Evolutionary conservation across 163 green algal species (phyloP), one percentile per base, ranked within the genome.

Genomic region (Scenedesmus sp.): DNA sequence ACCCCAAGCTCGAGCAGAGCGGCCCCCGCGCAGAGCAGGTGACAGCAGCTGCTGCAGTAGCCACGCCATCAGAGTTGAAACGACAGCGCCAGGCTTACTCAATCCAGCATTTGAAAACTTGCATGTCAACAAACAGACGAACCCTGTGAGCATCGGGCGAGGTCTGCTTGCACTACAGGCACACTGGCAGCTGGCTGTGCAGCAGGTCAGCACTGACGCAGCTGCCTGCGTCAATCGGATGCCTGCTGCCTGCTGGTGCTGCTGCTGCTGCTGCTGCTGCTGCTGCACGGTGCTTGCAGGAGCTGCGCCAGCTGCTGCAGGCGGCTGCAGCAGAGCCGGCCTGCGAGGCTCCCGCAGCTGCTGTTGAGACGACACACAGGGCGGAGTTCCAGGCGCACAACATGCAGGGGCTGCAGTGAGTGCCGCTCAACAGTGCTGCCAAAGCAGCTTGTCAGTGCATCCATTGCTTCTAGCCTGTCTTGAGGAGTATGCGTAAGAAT

Each of bases 331-430:
- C 55, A 34, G 23, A 91, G 56, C 16, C 55, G 6, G 83, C n/a
- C 3, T 15, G 67, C 57, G 86, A 13, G 26, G 57, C 59, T 18
- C 9, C 55, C 57, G 73, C 76, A 82, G 70, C 88, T 66, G 87
- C 23, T 20, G 59, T 82, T 52, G 73, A 86, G 88, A 91, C 76
- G 55, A 91, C 88, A 55, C 59, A 85, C 20, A 56, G 16, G n/a
- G 88, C 88, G 26, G 60, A 85, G 20, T 91, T 81, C 57, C 76
- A 87, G 23, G 8, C 74, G 56, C 74, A 91, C 57, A 54, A 67
- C 88, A 67, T 62, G 81, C 16, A 87, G 5, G 88, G 88, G 7
- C 9, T 91, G 73, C 57, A 66, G 87, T 91, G 16, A 91, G 87
- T 86, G 82, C 13, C 55, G 8, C 73, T 13, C 18, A 62, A 12